Conservation (phyloP, 164 flowering plant species). For the Vitis riparia region DNA sequence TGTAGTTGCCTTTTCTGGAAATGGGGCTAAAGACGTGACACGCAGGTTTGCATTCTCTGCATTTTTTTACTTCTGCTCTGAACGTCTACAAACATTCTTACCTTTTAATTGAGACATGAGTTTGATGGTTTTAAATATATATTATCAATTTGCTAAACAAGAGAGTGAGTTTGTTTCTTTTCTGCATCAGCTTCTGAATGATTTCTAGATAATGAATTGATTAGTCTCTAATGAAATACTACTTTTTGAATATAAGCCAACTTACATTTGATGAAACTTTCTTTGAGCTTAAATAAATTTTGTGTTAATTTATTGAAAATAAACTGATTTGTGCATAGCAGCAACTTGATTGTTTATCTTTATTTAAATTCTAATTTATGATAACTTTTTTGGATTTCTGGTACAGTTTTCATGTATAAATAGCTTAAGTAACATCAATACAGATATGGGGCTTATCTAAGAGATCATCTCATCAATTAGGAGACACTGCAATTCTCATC, state of each 20-base stretch:
- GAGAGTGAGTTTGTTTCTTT: not conserved
- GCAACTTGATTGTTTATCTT: too few species aligned
- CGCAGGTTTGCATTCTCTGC: slow-evolving; percentile 67
- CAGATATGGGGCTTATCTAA: too few species aligned
- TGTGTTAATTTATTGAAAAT: too few species aligned
- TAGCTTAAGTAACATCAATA: too few species aligned
- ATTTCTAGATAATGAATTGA: not conserved
- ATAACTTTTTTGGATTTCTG: too few species aligned
- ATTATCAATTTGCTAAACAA: too few species aligned
- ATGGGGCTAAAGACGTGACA: slow-evolving; percentile 95
- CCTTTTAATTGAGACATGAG: not conserved
- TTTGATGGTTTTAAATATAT: not conserved
- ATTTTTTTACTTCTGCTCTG: not conserved
- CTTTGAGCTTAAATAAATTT: too few species aligned
- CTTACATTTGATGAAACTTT: not conserved
- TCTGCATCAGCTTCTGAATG: not conserved
- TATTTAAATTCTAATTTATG: too few species aligned
- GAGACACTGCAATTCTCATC: too few species aligned
- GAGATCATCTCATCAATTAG: too few species aligned
- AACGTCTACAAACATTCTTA: not conserved
- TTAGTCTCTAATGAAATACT: not conserved
- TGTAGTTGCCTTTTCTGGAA: slow-evolving; percentile 94
- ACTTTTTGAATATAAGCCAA: not conserved
- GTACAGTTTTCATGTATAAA: too few species aligned
- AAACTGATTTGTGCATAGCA: too few species aligned